phyloP scores from a whole-genome alignment of 306 rosid species.

The Alnus rubra region DNA sequence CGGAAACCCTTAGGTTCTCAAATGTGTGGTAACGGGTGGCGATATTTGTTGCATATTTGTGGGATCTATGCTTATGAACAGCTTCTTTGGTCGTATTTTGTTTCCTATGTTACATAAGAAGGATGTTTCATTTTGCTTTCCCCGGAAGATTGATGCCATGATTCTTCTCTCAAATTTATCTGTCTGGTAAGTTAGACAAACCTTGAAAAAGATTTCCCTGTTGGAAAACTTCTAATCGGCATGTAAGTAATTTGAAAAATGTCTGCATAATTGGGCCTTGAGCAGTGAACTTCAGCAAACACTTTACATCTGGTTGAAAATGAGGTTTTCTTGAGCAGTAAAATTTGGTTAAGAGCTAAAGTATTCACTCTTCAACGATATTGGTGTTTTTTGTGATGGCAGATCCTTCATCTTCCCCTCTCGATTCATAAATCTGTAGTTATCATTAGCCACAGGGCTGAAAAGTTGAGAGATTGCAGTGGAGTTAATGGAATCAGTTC shows the following conservation, averaged over 20 bases:
- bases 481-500: neutral
- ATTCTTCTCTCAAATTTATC: slow-evolving; percentile 84
- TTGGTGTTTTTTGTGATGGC: too few relatives aligned
- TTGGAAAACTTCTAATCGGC: slow-evolving; percentile 79
- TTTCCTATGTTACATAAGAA: slow-evolving; percentile 56
- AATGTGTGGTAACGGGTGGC: neutral
- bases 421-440: too few relatives aligned
- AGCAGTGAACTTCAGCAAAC: neutral
- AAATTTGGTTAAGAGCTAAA: too few relatives aligned
- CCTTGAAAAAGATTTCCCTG: slow-evolving; percentile 72
- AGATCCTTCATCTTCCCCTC: too few relatives aligned
- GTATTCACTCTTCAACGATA: too few relatives aligned
- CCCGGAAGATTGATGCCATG: slow-evolving; percentile 76
- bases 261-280: neutral
- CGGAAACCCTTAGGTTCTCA: too few relatives aligned
- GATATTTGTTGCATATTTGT: neutral
- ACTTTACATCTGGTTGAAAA: neutral
- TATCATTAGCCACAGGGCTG: too few relatives aligned
- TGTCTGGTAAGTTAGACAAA: slow-evolving; percentile 57
- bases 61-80: slow-evolving; percentile 1
- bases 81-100: slow-evolving; percentile 14
- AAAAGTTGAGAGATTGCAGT: neutral
- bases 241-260: neutral
- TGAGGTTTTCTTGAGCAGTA: too few relatives aligned
- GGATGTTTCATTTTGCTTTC: slow-evolving; percentile 88